A percentile compares a stretch with the other conserved stretches of the same genome.
Conservation (phyloP, 176 grass and related monocot species). For the Typha latifolia region DNA sequence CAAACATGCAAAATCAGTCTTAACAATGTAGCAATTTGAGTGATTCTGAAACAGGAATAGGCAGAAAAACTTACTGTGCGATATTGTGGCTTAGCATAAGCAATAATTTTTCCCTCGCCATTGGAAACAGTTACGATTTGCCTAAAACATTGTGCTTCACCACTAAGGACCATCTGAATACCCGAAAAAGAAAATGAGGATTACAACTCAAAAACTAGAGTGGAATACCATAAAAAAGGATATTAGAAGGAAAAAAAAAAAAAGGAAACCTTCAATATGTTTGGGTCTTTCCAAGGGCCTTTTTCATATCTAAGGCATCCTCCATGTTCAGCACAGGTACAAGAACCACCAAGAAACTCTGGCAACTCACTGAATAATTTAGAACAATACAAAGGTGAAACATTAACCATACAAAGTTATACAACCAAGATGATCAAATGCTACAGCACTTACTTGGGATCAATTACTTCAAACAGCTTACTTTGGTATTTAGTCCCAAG, state of each 20-base stretch:
- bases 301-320: conserved; percentile 87
- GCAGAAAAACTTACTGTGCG: conserved; percentile 17
- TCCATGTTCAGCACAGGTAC: conserved; percentile 78
- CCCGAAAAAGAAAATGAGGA: background rate
- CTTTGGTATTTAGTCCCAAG: conserved; percentile 84
- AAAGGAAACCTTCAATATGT: conserved; percentile 72
- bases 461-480: conserved; percentile 86
- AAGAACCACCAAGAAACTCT: conserved; percentile 78
- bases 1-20: background rate
- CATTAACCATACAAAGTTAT: too few relatives aligned
- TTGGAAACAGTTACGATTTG: conserved; percentile 87
- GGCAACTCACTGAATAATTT: conserved; percentile 61
- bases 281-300: conserved; percentile 87
- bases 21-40: too few relatives aligned
- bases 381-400: conserved; percentile 9
- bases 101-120: conserved; percentile 64
- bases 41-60: too few relatives aligned
- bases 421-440: background rate
- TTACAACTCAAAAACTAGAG: background rate
- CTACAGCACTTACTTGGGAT: conserved; percentile 39
- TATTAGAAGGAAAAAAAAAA: background rate
- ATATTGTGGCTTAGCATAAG: conserved; percentile 57
- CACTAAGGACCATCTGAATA: conserved; percentile 80
- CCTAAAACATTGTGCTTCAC: conserved; percentile 64
- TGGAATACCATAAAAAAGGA: background rate